These are phyloP conservation scores for Brassica balearica DNA, from an alignment of 441 rosid species.

Conservation along the genomic window DNA sequence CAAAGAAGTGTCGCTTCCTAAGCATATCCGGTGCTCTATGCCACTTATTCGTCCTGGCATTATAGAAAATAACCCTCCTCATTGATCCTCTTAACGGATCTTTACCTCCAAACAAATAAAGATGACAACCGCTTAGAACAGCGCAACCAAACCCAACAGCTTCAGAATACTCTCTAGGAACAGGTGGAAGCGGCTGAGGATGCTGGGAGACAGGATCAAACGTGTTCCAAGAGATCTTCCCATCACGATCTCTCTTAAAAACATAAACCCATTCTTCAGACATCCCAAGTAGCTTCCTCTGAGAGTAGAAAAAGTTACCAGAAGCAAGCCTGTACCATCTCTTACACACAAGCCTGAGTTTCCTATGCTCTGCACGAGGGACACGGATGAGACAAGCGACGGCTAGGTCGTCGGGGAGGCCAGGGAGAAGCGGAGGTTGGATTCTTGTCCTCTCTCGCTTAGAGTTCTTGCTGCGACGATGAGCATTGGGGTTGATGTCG, in stretches of 20 bases:
- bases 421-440: constrained; percentile 84
- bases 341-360: constrained; percentile 84
- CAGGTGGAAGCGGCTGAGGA: constrained; percentile 94
- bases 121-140: constrained; percentile 84
- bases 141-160: constrained; percentile 96
- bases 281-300: constrained; percentile 73
- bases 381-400: constrained; percentile 89
- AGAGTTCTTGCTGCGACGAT: constrained; percentile 65
- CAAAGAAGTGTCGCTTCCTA: constrained; percentile 86
- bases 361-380: constrained; percentile 82
- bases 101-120: constrained; percentile 89
- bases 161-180: constrained; percentile 85
- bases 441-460: constrained; percentile 77
- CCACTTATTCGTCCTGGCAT: constrained; percentile 93
- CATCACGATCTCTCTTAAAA: constrained; percentile 85
- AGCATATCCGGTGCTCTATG: constrained; percentile 93
- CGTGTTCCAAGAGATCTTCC: constrained; percentile 87
- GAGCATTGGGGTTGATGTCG: constrained; percentile 91
- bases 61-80: constrained; percentile 84
- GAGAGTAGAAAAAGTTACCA: constrained; percentile 76
- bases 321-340: constrained; percentile 81
- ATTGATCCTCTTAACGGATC: constrained; percentile 85
- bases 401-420: constrained; percentile 94
- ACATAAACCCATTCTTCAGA: constrained; percentile 96
- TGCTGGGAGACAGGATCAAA: constrained; percentile 79